These are phyloP conservation scores for Dothideomycetes sp. DNA, from an alignment of 2,329 filamentous ascomycete species.

Conservation along the genomic window DNA sequence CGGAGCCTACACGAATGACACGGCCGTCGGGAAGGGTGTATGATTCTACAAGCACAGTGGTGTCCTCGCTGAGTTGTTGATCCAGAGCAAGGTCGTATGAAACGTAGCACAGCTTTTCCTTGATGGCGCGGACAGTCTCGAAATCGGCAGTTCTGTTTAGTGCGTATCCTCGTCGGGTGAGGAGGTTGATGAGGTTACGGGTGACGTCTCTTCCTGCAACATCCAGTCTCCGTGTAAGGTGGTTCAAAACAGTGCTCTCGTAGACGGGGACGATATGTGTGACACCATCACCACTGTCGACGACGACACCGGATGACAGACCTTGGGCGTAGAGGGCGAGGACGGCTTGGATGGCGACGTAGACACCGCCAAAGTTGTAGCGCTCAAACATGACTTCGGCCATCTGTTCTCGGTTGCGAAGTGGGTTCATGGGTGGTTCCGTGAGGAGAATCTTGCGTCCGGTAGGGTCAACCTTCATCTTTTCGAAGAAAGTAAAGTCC, in stretches of 20 bases:
- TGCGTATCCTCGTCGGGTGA: constrained; percentile 87
- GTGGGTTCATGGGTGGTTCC: constrained; percentile 94
- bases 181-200: constrained; percentile 91
- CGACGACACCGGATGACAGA: constrained; percentile 75
- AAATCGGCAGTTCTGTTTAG: constrained; percentile 98
- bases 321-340: constrained; percentile 93
- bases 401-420: constrained; percentile 97
- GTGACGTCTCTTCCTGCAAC: constrained; percentile 96
- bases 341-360: constrained; percentile 96
- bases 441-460: constrained; percentile 96
- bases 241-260: constrained; percentile 94
- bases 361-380: constrained; percentile 92
- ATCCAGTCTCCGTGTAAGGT: constrained; percentile 85
- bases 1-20: constrained; percentile 89
- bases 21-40: constrained; percentile 95
- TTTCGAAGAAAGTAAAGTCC: constrained; percentile 98
- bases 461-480: constrained; percentile 82
- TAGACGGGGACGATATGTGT: constrained; percentile 98
- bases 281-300: constrained; percentile 95
- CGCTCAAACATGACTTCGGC: constrained; percentile 98
- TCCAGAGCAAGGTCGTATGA: constrained; percentile 96
- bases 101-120: constrained; percentile 99
- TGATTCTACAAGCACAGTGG: constrained; percentile 90
- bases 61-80: constrained; percentile 92
- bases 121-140: constrained; percentile 97